Evolutionary conservation across 75 land plant genomes (phyloP).

Genomic region (Sequoiadendron giganteum): DNA sequence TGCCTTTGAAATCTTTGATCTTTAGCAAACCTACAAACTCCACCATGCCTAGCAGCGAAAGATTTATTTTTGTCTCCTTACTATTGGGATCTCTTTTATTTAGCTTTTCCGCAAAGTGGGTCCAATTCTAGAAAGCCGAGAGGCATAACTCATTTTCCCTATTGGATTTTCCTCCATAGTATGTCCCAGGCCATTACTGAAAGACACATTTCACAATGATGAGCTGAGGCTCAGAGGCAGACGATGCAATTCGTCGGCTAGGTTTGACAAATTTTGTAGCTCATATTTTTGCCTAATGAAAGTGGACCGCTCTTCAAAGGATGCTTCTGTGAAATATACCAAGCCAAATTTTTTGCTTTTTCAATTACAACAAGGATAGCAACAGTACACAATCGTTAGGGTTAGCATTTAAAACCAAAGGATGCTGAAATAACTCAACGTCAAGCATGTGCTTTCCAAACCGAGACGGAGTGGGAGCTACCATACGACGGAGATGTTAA

Average conservation of each 20-base stretch:
- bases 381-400: too few relatives aligned
- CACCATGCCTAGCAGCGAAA: constrained; percentile 72
- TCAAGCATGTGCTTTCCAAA: too few relatives aligned
- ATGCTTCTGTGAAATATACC: too few relatives aligned
- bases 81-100: constrained; percentile 47
- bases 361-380: too few relatives aligned
- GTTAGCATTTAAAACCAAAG: too few relatives aligned
- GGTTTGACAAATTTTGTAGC: constrained; percentile 61
- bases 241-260: constrained; percentile 26
- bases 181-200: constrained; percentile 1
- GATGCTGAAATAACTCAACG: too few relatives aligned
- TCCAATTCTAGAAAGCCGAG: constrained; percentile 31
- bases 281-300: constrained; percentile 94
- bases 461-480: too few relatives aligned
- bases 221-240: constrained; percentile 20
- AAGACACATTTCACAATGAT: constrained; percentile 14
- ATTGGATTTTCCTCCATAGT: constrained; percentile 23
- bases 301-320: constrained; percentile 67
- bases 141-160: constrained; percentile 32
- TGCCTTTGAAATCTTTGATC: constrained; percentile 80
- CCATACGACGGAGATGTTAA: too few relatives aligned
- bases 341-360: too few relatives aligned
- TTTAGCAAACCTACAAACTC: constrained; percentile 89
- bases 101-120: constrained; percentile 52
- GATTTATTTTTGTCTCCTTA: constrained; percentile 30